phyloP scores from a whole-genome alignment of 129 eudicot genomes.

The Cynara cardunculus region DNA sequence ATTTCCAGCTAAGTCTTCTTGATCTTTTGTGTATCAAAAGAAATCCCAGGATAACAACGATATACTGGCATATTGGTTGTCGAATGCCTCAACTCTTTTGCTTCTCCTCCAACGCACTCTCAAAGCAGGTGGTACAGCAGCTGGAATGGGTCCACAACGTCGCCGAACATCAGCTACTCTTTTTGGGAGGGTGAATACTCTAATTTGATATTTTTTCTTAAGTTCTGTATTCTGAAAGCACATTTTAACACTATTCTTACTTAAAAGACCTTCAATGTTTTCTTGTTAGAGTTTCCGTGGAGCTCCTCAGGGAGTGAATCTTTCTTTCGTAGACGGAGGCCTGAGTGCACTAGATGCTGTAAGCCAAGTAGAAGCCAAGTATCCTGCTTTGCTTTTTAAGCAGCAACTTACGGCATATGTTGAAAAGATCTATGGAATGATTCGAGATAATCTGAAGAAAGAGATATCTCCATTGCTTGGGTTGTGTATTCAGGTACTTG shows the following conservation, averaged over 20 bases:
- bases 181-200: slow-evolving; percentile 75
- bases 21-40: slow-evolving; percentile 24
- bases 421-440: slow-evolving; percentile 93
- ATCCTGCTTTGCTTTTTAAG: slow-evolving; percentile 94
- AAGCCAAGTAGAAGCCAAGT: slow-evolving; percentile 89
- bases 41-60: slow-evolving; percentile 91
- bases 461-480: slow-evolving; percentile 70
- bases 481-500: slow-evolving; percentile 55
- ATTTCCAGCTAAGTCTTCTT: not conserved
- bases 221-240: not conserved
- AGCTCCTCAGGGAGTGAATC: slow-evolving; percentile 75
- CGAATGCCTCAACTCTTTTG: slow-evolving; percentile 90
- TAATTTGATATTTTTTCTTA: slow-evolving; percentile 14
- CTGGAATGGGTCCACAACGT: slow-evolving; percentile 76
- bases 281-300: slow-evolving; percentile 85
- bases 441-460: slow-evolving; percentile 87
- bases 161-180: slow-evolving; percentile 81
- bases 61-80: slow-evolving; percentile 86
- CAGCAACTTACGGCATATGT: slow-evolving; percentile 98
- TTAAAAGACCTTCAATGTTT: slow-evolving; percentile 7
- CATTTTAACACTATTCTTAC: not conserved
- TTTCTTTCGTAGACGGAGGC: slow-evolving; percentile 45
- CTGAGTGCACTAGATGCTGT: slow-evolving; percentile 50
- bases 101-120: slow-evolving; percentile 88
- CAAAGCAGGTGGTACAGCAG: slow-evolving; percentile 82